Conservation (phyloP, 2,329 filamentous ascomycete genomes). For the Diaporthe sp. region DNA sequence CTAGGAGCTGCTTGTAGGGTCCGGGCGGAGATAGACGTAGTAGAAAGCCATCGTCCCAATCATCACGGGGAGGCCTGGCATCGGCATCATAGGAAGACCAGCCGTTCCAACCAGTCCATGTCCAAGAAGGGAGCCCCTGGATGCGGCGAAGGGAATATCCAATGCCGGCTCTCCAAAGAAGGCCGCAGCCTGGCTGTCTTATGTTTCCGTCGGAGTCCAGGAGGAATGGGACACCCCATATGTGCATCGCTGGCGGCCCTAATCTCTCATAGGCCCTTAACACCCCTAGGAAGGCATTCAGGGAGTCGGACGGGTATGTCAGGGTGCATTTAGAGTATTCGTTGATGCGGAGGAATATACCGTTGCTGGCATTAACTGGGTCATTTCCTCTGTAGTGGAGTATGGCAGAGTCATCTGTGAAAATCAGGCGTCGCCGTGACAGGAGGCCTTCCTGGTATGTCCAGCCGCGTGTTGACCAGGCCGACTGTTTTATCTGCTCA, state of each 20-base stretch:
- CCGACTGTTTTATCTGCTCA: neutral
- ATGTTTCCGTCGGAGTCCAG: neutral
- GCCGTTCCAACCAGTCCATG: neutral
- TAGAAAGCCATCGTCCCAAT: too few relatives aligned
- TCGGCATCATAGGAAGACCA: neutral
- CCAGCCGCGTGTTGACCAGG: neutral
- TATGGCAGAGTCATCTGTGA: neutral
- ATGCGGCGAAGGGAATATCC: neutral
- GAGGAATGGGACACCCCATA: neutral
- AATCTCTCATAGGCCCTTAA: neutral
- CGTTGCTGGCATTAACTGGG: neutral
- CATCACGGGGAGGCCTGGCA: too few relatives aligned
- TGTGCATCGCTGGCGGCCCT: neutral
- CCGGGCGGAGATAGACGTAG: too few relatives aligned
- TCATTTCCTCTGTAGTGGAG: neutral
- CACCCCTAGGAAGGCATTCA: neutral
- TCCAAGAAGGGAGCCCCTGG: neutral
- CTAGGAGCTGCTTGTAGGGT: too few relatives aligned
- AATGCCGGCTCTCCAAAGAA: neutral
- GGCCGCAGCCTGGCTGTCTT: neutral
- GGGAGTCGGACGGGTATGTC: neutral
- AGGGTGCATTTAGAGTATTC: neutral
- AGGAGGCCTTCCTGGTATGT: neutral
- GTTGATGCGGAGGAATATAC: neutral
- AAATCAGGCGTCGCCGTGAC: neutral